These are phyloP conservation scores for Umbellularia californica DNA, from an alignment of 164 flowering plant species.

Conservation along the genomic window DNA sequence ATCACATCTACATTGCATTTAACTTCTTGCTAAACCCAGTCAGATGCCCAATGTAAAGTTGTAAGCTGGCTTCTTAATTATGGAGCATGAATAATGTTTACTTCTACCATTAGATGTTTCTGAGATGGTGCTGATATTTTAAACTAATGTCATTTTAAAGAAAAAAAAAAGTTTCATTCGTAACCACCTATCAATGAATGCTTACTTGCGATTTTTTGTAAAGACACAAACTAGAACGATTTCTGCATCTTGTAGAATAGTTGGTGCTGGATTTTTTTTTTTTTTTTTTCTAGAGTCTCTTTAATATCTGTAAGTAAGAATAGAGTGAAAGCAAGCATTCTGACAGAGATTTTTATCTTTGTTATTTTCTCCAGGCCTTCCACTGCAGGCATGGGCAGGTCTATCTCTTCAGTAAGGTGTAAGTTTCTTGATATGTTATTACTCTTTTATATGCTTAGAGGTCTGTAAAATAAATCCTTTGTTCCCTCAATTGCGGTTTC, in stretches of 20 bases:
- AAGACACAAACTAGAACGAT: too few relatives aligned
- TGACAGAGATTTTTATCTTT: slow-evolving; percentile 29
- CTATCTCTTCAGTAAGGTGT: slow-evolving; percentile 79
- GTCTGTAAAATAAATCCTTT: background rate
- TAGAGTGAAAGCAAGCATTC: slow-evolving; percentile 17
- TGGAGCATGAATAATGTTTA: background rate
- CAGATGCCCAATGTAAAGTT: background rate
- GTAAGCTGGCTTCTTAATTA: background rate
- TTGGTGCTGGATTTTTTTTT: background rate
- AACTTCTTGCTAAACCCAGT: background rate
- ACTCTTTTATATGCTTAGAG: background rate
- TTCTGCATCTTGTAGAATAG: background rate
- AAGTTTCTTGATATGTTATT: slow-evolving; percentile 36
- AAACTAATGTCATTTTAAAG: background rate
- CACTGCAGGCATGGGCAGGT: slow-evolving; percentile 79
- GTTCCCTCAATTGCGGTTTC: background rate
- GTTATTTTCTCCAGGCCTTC: slow-evolving; percentile 52
- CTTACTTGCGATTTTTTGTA: too few relatives aligned
- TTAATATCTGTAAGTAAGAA: background rate
- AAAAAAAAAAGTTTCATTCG: too few relatives aligned
- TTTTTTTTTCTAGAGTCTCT: background rate
- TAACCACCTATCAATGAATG: too few relatives aligned
- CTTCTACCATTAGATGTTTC: background rate
- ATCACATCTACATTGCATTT: background rate
- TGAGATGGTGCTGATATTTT: background rate